These are phyloP conservation scores for Dactylellina sp. DNA, from an alignment of 2,329 filamentous ascomycete species.

Conservation along the genomic window DNA sequence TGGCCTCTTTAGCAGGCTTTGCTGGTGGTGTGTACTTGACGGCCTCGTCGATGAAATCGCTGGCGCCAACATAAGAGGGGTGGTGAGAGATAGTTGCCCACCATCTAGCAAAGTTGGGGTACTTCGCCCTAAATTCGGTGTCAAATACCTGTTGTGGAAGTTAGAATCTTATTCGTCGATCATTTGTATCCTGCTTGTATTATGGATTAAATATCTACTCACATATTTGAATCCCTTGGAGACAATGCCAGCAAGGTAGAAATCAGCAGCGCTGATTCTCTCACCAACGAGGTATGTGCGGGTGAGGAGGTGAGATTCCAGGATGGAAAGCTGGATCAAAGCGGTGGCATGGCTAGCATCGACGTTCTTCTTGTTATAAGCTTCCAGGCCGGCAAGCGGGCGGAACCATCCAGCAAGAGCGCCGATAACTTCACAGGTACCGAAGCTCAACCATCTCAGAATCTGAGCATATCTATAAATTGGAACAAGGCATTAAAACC, in stretches of 20 bases:
- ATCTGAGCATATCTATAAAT: constrained; percentile 83
- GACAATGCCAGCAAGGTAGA: constrained; percentile 83
- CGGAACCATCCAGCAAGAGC: constrained; percentile 83
- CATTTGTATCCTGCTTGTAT: no score
- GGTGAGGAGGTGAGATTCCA: constrained; percentile 88
- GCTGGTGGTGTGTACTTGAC: constrained; percentile 74
- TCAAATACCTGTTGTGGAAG: constrained; percentile 74
- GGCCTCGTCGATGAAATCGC: constrained; percentile 83
- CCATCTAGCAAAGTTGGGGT: constrained; percentile 93
- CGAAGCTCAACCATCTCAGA: constrained; percentile 97
- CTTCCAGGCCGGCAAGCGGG: constrained; percentile 81
- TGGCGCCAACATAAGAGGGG: constrained; percentile 81
- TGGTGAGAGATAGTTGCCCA: constrained; percentile 94
- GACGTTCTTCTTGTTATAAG: constrained; percentile 98
- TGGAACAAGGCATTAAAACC: constrained; percentile 59
- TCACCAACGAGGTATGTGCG: constrained; percentile 98
- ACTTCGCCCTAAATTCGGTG: constrained; percentile 83
- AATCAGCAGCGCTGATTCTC: constrained; percentile 94
- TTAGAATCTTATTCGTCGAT: constrained; percentile 10
- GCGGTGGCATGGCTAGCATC: constrained; percentile 80
- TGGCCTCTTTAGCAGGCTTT: constrained; percentile 69
- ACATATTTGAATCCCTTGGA: constrained; percentile 88
- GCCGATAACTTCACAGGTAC: constrained; percentile 86
- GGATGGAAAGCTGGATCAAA: constrained; percentile 75
- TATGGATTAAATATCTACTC: constrained; percentile 50